phyloP scores from a whole-genome alignment of 169 alveolate species.

The Plasmodium relictum region DNA sequence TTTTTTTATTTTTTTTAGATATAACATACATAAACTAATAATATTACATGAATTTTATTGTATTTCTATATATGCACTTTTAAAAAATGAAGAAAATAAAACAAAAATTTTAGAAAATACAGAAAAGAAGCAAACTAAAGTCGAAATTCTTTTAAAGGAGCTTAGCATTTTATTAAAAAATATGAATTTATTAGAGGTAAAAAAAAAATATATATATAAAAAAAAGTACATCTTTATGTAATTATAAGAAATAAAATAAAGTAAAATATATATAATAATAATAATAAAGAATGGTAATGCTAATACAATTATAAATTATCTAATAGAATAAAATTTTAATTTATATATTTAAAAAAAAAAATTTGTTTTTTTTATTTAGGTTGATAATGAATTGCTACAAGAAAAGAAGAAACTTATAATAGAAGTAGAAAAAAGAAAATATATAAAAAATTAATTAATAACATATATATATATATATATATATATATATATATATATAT shows the following conservation, averaged over 20 bases:
- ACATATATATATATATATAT: neutral
- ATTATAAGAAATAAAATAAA: no score
- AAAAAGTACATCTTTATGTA: neutral
- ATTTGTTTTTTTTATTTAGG: neutral
- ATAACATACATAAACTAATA: constrained; percentile 38
- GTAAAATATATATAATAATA: no score
- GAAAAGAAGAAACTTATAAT: constrained; percentile 8
- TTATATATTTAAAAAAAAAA: no score
- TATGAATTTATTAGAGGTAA: constrained; percentile 10
- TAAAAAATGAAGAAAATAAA: constrained; percentile 60
- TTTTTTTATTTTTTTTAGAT: constrained; percentile 12
- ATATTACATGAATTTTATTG: constrained; percentile 38
- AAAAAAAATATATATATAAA: neutral
- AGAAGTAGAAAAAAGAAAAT: constrained; percentile 15
- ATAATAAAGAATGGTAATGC: no score
- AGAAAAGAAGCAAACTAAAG: constrained; percentile 15
- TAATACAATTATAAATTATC: neutral
- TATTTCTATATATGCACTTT: constrained; percentile 38
- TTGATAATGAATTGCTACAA: constrained; percentile 9
- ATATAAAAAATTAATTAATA: neutral
- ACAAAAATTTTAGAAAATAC: neutral
- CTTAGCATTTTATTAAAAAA: constrained; percentile 6
- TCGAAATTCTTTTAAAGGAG: neutral
- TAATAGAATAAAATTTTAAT: neutral
- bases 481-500: neutral